Evolutionary conservation across 176 grass and related monocot species (phyloP).

Genomic region (Thinopyrum elongatum): DNA sequence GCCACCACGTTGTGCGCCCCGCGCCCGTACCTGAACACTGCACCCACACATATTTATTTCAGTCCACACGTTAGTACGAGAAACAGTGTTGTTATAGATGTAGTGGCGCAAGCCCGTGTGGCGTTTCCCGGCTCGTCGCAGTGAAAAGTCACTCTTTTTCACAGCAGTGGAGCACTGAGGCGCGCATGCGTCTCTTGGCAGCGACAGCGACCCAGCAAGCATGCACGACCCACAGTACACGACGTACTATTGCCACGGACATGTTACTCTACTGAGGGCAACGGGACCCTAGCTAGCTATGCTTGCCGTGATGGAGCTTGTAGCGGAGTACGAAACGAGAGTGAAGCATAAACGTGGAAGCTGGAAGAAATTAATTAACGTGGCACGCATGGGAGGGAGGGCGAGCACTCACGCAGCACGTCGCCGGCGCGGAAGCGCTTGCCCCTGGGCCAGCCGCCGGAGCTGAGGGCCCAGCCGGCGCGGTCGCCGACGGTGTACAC

Average conservation of each 20-base stretch:
- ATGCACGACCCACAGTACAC: background rate
- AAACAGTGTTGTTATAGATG: too few species aligned
- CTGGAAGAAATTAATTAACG: too few species aligned
- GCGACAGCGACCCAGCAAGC: background rate
- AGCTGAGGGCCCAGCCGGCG: constrained; percentile 62
- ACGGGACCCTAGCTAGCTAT: background rate
- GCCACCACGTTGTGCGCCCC: constrained; percentile 75
- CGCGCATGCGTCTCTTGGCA: background rate
- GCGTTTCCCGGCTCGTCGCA: background rate
- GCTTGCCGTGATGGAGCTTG: background rate
- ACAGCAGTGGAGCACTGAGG: background rate
- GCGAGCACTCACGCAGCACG: constrained; percentile 54
- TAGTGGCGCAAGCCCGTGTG: background rate
- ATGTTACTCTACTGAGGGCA: background rate
- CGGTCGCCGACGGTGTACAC: constrained; percentile 72
- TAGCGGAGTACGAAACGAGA: background rate
- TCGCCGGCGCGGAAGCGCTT: constrained; percentile 88
- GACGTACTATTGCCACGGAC: background rate
- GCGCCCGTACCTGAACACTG: constrained; percentile 80
- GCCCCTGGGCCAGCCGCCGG: constrained; percentile 49
- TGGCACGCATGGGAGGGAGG: background rate
- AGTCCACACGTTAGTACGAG: too few species aligned
- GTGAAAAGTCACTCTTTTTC: background rate
- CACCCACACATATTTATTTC: background rate
- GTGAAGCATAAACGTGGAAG: background rate